A percentile compares a stretch with the other conserved stretches of the same genome.
phyloP scores from a whole-genome alignment of 768 basidiomycete genomes.

The Hebeloma cylindrosporum region DNA sequence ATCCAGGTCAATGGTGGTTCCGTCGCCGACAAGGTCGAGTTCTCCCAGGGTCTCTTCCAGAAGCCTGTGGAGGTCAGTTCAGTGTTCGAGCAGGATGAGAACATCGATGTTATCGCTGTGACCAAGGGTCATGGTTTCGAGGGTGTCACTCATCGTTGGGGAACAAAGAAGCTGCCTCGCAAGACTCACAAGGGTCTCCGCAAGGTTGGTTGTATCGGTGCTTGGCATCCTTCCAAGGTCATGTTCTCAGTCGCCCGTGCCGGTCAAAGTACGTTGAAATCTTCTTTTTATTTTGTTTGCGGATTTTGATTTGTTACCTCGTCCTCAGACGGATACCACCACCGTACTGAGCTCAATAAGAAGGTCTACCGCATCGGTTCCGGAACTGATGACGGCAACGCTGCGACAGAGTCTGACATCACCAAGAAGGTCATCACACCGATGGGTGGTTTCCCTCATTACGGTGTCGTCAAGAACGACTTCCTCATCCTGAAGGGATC shows the following conservation, averaged over 20 bases:
- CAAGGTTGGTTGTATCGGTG: conserved; percentile 98
- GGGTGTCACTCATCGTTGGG: conserved; percentile 99
- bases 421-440: conserved; percentile 94
- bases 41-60: conserved; percentile 91
- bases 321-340: conserved; percentile 82
- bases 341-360: conserved; percentile 98
- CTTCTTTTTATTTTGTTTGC: not conserved
- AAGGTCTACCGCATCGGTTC: conserved; percentile 95
- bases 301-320: conserved; percentile 7
- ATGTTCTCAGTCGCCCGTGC: conserved; percentile 99
- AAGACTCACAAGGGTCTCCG: conserved; percentile 99
- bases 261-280: conserved; percentile 85
- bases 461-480: conserved; percentile 98
- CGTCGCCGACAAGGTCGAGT: conserved; percentile 96
- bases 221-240: conserved; percentile 99
- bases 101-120: conserved; percentile 94
- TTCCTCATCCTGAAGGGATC: conserved; percentile 97
- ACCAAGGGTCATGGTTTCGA: conserved; percentile 99
- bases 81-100: conserved; percentile 96
- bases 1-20: conserved; percentile 99
- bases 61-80: conserved; percentile 85
- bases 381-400: conserved; percentile 75
- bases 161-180: conserved; percentile 96
- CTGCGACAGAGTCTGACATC: conserved; percentile 92
- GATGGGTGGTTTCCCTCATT: conserved; percentile 99